These are phyloP conservation scores for Gentiana dahurica DNA, from an alignment of 257 asterid genomes.

Conservation along the genomic window DNA sequence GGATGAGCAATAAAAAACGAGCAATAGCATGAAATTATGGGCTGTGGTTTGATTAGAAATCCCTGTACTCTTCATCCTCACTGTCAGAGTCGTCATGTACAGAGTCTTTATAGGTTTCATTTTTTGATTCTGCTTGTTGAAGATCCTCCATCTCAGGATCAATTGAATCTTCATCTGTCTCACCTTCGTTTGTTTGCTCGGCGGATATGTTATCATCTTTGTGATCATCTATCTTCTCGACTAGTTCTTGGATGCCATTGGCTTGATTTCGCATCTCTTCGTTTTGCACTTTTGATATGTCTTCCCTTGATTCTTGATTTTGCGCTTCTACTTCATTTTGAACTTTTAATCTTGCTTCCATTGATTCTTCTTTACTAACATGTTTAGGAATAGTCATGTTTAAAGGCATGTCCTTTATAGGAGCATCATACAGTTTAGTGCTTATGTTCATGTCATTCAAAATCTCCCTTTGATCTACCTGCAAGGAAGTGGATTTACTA, in stretches of 20 bases:
- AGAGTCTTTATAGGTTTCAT: constrained; percentile 9
- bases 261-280: constrained; percentile 9
- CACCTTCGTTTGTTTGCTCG: constrained; percentile 13
- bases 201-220: constrained; percentile 12
- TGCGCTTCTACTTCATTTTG: constrained; percentile 1
- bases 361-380: constrained; percentile 7
- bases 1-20: background rate
- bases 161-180: constrained; percentile 11
- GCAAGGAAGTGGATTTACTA: constrained; percentile 6
- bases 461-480: background rate
- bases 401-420: constrained; percentile 4
- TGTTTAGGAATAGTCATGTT: background rate
- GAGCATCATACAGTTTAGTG: constrained; percentile 2
- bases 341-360: constrained; percentile 1
- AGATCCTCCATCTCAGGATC: constrained; percentile 13
- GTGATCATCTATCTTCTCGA: constrained; percentile 9
- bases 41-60: background rate
- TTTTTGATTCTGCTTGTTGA: constrained; percentile 21
- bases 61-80: constrained; percentile 14
- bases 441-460: constrained; percentile 2
- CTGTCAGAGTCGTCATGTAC: constrained; percentile 4
- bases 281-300: constrained; percentile 4
- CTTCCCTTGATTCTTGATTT: background rate
- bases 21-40: background rate
- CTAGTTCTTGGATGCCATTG: constrained; percentile 1